These are phyloP conservation scores for Dissophora ornata DNA, from an alignment of 192 early-diverging fungal genomes.

Conservation along the genomic window DNA sequence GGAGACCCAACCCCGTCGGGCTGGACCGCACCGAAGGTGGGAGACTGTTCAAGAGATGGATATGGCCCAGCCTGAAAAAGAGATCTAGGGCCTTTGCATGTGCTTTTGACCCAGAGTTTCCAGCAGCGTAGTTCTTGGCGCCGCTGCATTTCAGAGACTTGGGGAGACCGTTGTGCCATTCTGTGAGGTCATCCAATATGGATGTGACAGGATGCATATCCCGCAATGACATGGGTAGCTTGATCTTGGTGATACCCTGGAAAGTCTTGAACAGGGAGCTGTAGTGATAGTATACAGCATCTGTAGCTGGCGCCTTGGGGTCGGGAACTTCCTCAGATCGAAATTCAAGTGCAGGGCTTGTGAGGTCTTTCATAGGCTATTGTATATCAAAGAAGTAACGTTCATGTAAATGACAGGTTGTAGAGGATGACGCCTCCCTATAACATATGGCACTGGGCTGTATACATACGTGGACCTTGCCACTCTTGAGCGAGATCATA, in stretches of 20 bases:
- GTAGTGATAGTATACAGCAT: conserved; percentile 6
- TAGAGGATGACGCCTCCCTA: neutral
- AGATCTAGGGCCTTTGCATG: conserved; percentile 24
- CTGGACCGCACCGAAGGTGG: conserved; percentile 29
- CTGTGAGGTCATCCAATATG: conserved; percentile 11
- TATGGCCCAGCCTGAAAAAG: conserved; percentile 38
- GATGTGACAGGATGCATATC: conserved; percentile 28
- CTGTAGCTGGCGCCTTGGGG: neutral
- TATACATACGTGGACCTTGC: conserved; percentile 26
- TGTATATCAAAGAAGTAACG: neutral
- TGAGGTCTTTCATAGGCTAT: conserved; percentile 20
- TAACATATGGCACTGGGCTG: too few species aligned
- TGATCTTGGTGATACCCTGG: conserved; percentile 27
- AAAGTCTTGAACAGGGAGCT: conserved; percentile 35
- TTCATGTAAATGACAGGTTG: neutral
- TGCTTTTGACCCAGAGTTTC: neutral
- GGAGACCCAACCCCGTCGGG: conserved; percentile 41
- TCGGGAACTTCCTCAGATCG: conserved; percentile 21
- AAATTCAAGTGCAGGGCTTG: conserved; percentile 3
- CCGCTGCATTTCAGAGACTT: conserved; percentile 8
- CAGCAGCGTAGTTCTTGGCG: neutral
- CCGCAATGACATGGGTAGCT: conserved; percentile 23
- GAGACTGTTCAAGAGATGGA: conserved; percentile 31
- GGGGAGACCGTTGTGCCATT: conserved; percentile 29
- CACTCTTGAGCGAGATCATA: conserved; percentile 5